Evolutionary conservation across 306 rosid species (phyloP), one percentile per base, ranked within the genome.

Genomic region (Gastrolobium bilobum): DNA sequence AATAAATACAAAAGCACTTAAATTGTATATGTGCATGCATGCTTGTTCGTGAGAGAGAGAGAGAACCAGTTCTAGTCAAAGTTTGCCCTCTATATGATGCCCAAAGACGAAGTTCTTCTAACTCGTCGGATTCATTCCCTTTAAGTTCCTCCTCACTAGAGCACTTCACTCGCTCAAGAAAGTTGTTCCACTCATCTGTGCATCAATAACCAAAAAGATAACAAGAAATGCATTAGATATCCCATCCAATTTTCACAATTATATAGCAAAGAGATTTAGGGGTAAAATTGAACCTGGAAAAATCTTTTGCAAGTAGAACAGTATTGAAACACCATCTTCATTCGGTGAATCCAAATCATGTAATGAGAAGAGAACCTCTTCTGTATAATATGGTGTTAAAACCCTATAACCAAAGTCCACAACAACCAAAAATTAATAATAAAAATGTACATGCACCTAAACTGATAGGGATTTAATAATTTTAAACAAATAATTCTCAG

Each of bases 1-100:
- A 35, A 30, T 4, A 68, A 47, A 43, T 57, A 15, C 37, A 47
- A 6, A 26, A 58, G 11, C 73, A 62, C 71, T 53, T 73, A 30
- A 75, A 35, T 53, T 10, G 58, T 11, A 42, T 37, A 10, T n/a
- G 47, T 29, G 40, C 20, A 9, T 6, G 33, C 10, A 13, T 20
- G 26, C 26, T 20, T 20, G 26, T 20, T 20, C 26, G 26, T 20
- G 33, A 29, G 40, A 61, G 52, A 67, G 54, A 46, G 75, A 47
- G 40, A 46, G 26, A 33, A 91, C 99, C 98, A 69, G 99, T 96
- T 87, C 91, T 92, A 13, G 99, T 93, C 91, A 96, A 81, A 63
- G 99, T 96, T 77, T 96, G 99, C 69, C 99, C 99, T 85, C 98
- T 91, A 59, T 91, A 96, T 61, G 99, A 96, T 14, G 98, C 99